Evolutionary conservation across 305 asterid species (phyloP).

Genomic region (Solanum hybrid): DNA sequence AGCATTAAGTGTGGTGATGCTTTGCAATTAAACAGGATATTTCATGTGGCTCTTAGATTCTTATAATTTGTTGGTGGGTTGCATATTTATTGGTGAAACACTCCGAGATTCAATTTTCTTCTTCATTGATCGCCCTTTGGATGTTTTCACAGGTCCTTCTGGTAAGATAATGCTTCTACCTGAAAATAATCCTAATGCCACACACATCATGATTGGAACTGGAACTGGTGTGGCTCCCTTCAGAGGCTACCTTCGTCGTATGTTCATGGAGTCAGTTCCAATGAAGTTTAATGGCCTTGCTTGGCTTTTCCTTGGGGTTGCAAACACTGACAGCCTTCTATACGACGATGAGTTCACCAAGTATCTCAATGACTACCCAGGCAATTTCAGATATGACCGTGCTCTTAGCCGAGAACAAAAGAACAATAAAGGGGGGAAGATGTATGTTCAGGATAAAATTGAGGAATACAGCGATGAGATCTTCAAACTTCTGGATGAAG

Average conservation of each 20-base stretch:
- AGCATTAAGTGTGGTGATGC: neutral
- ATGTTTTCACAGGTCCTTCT: conserved; percentile 64
- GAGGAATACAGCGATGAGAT: conserved; percentile 92
- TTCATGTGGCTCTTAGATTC: neutral
- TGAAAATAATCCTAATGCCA: conserved; percentile 77
- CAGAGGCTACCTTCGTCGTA: conserved; percentile 90
- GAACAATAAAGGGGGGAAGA: conserved; percentile 85
- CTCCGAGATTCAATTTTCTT: neutral
- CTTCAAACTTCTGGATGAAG: conserved; percentile 72
- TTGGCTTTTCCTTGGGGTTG: conserved; percentile 99
- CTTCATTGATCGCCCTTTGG: neutral
- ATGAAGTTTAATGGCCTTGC: conserved; percentile 81
- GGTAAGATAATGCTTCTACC: conserved; percentile 97
- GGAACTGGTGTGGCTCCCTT: conserved; percentile 97
- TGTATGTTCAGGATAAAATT: conserved; percentile 95
- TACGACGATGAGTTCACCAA: conserved; percentile 80
- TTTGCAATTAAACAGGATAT: neutral
- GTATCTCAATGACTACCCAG: conserved; percentile 64
- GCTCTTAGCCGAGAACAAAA: conserved; percentile 91
- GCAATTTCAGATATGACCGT: conserved; percentile 65
- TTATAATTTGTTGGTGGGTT: neutral
- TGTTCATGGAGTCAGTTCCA: conserved; percentile 89
- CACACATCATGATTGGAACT: conserved; percentile 94
- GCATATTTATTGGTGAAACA: neutral
- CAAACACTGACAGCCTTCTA: conserved; percentile 77